These are phyloP conservation scores for Leptodontidium sp. DNA, from an alignment of 2,329 filamentous ascomycete genomes.

Conservation along the genomic window DNA sequence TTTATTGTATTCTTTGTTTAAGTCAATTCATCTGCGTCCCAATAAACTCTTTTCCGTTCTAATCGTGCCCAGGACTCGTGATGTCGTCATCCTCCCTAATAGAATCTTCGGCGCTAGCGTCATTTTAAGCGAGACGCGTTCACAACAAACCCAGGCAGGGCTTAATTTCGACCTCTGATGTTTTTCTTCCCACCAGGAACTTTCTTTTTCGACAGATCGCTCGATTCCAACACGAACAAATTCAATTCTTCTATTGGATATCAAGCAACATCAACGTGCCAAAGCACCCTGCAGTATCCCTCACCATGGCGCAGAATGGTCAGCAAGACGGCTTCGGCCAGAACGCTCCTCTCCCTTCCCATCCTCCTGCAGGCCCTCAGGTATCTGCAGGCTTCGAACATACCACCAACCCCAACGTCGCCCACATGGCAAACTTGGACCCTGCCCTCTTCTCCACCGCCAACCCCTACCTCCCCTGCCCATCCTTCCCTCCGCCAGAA, in stretches of 20 bases:
- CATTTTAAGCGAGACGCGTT: neutral
- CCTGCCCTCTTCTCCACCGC: neutral
- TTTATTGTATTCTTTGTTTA: too few relatives aligned
- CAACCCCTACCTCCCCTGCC: neutral
- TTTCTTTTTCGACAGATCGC: neutral
- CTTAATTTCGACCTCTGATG: neutral
- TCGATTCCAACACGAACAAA: neutral
- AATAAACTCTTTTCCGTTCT: neutral
- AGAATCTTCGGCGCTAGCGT: neutral
- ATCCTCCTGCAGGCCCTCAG: neutral
- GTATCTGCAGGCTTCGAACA: neutral
- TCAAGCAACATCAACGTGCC: neutral
- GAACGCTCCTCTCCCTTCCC: neutral
- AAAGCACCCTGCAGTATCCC: neutral
- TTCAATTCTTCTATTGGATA: neutral
- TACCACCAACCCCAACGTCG: neutral
- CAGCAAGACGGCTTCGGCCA: neutral
- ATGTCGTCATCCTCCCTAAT: neutral
- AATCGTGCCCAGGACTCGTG: neutral
- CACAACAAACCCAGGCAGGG: neutral
- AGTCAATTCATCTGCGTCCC: too few relatives aligned
- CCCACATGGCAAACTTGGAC: neutral
- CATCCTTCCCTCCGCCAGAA: neutral
- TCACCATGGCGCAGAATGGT: neutral
- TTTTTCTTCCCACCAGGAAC: neutral